Evolutionary conservation across 352 stramenopile species (phyloP).

Genomic region (Stramenopiles sp.): DNA sequence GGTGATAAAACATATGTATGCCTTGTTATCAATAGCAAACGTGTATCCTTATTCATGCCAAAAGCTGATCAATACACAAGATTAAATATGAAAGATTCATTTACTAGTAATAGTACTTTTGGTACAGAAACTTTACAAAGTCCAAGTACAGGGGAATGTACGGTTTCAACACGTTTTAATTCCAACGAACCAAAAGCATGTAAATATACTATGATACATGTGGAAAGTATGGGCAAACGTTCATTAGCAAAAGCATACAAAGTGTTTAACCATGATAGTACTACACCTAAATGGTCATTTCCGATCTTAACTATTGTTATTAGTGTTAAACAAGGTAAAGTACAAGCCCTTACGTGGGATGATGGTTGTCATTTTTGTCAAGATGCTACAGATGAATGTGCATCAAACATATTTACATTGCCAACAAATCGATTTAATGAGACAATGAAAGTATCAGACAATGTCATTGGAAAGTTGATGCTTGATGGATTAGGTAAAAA

Average conservation of each 20-base stretch:
- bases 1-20: constrained; percentile 20
- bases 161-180: not conserved
- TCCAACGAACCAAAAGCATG: constrained; percentile 10
- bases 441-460: not conserved
- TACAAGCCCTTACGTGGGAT: constrained; percentile 20
- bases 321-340: constrained; percentile 16
- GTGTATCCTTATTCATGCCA: constrained; percentile 16
- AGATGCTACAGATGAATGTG: constrained; percentile 9
- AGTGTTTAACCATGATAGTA: constrained; percentile 9
- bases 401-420: constrained; percentile 12
- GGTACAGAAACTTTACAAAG: not conserved
- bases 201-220: constrained; percentile 12
- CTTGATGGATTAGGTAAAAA: not conserved
- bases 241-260: constrained; percentile 13
- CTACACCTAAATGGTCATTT: constrained; percentile 9
- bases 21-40: constrained; percentile 19
- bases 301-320: constrained; percentile 22
- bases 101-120: not conserved
- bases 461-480: constrained; percentile 1
- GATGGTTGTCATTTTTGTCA: constrained; percentile 23
- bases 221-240: constrained; percentile 14
- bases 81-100: constrained; percentile 9
- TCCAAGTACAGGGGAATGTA: not conserved
- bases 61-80: constrained; percentile 18
- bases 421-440: constrained; percentile 8